Evolutionary conservation across 2,329 filamentous ascomycete species (phyloP).

Genomic region (Xylariaceae sp.): DNA sequence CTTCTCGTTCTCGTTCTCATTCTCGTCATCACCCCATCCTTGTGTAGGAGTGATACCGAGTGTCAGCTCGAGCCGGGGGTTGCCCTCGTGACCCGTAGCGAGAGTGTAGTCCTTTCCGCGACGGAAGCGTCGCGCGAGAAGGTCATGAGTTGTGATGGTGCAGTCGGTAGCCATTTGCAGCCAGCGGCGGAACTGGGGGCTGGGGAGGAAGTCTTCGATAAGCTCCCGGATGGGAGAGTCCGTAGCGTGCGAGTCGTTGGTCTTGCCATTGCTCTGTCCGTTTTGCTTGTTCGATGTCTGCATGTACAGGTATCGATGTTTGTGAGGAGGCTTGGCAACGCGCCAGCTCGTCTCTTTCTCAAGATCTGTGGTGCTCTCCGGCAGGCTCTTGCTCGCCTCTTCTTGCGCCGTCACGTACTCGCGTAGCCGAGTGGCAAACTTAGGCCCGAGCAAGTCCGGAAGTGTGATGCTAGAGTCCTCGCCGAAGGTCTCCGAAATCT

Average conservation of each 20-base stretch:
- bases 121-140: constrained; percentile 83
- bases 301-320: constrained; percentile 86
- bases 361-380: constrained; percentile 48
- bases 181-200: constrained; percentile 83
- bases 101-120: constrained; percentile 87
- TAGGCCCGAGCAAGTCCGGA: constrained; percentile 69
- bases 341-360: constrained; percentile 60
- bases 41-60: constrained; percentile 77
- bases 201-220: constrained; percentile 76
- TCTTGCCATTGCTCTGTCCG: constrained; percentile 28
- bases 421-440: constrained; percentile 68
- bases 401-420: constrained; percentile 66
- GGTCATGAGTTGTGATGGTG: constrained; percentile 64
- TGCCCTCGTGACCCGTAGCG: constrained; percentile 74
- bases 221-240: constrained; percentile 67
- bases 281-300: constrained; percentile 43
- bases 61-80: constrained; percentile 79
- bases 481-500: constrained; percentile 72
- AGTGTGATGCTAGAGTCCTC: constrained; percentile 81
- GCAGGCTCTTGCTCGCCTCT: constrained; percentile 35
- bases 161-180: constrained; percentile 76
- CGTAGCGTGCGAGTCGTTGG: constrained; percentile 30
- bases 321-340: constrained; percentile 84
- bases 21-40: constrained; percentile 66
- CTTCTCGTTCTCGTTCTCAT: constrained; percentile 36